Evolutionary conservation across 768 basidiomycete species (phyloP).

Genomic region (Kwoniella dejecticola): DNA sequence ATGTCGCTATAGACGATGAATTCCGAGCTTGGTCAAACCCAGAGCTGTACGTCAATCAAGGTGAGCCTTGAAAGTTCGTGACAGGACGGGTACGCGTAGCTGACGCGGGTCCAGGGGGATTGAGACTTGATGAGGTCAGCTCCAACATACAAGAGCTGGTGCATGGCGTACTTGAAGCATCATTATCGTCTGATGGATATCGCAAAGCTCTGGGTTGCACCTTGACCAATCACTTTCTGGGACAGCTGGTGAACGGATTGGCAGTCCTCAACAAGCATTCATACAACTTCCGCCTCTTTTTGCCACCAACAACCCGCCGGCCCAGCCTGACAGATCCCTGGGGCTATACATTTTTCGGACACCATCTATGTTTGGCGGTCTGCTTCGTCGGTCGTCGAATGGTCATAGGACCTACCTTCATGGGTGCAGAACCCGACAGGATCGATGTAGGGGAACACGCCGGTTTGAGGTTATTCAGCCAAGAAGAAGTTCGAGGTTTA

Average conservation of each 20-base stretch:
- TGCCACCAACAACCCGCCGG: conserved; percentile 2
- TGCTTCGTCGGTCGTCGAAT: conserved; percentile 43
- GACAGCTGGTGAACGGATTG: conserved; percentile 43
- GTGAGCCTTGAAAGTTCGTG: conserved; percentile 13
- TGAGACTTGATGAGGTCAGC: conserved; percentile 44
- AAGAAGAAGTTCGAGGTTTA: conserved; percentile 43
- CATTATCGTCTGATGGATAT: conserved; percentile 41
- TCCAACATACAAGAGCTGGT: conserved; percentile 28
- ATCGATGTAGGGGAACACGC: conserved; percentile 46
- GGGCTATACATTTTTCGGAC: conserved; percentile 50
- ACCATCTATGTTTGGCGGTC: conserved; percentile 50
- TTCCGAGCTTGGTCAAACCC: conserved; percentile 41
- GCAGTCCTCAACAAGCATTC: conserved; percentile 44
- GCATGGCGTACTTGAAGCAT: conserved; percentile 39
- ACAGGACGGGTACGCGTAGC: no score
- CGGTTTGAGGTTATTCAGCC: conserved; percentile 40
- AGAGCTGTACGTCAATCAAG: conserved; percentile 46
- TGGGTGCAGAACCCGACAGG: conserved; percentile 50
- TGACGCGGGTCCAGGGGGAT: conserved; percentile 32
- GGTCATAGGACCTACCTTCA: conserved; percentile 47
- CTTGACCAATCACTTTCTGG: conserved; percentile 48
- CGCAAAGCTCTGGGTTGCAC: conserved; percentile 42
- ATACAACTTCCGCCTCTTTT: conserved; percentile 47
- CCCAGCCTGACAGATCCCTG: conserved; percentile 34
- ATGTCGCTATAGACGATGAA: conserved; percentile 30